These are phyloP conservation scores for Rauvolfia tetraphylla DNA, from an alignment of 257 asterid genomes.

Conservation along the genomic window DNA sequence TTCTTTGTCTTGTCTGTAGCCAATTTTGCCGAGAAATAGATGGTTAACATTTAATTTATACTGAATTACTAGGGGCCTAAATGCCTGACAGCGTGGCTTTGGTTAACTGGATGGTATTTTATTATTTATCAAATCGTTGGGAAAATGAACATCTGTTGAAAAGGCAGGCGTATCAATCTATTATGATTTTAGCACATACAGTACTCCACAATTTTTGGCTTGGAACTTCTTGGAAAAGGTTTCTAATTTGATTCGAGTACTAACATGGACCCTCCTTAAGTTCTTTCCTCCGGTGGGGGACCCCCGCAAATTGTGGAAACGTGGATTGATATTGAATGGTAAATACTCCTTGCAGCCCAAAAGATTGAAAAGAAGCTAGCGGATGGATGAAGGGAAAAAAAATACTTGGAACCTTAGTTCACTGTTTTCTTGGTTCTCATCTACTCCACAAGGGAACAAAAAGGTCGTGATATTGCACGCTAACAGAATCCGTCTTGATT, in stretches of 20 bases:
- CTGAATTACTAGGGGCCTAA: slow-evolving; percentile 12
- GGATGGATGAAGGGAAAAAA: too few relatives aligned
- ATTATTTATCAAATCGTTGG: background rate
- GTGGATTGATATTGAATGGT: too few relatives aligned
- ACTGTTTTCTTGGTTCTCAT: too few relatives aligned
- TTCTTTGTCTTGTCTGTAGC: slow-evolving; percentile 20
- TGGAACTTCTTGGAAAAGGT: background rate
- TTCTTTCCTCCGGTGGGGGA: too few relatives aligned
- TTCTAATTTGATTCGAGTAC: background rate
- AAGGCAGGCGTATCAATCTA: background rate
- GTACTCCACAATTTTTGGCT: background rate
- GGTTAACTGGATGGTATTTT: slow-evolving; percentile 1
- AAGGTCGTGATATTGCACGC: too few relatives aligned
- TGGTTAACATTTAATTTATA: slow-evolving; percentile 24
- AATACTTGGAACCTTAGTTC: too few relatives aligned
- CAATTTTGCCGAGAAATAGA: slow-evolving; percentile 39
- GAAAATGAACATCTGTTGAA: background rate
- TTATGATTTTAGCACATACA: too few relatives aligned
- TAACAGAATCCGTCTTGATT: too few relatives aligned
- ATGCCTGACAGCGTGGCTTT: slow-evolving; percentile 3
- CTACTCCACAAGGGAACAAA: too few relatives aligned
- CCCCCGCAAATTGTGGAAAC: too few relatives aligned
- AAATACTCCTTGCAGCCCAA: too few relatives aligned
- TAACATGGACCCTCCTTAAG: background rate
- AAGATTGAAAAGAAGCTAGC: too few relatives aligned